Base-by-base conservation (phyloP, 495 filamentous ascomycete species). In the Hypoxylon perforatum region DNA sequence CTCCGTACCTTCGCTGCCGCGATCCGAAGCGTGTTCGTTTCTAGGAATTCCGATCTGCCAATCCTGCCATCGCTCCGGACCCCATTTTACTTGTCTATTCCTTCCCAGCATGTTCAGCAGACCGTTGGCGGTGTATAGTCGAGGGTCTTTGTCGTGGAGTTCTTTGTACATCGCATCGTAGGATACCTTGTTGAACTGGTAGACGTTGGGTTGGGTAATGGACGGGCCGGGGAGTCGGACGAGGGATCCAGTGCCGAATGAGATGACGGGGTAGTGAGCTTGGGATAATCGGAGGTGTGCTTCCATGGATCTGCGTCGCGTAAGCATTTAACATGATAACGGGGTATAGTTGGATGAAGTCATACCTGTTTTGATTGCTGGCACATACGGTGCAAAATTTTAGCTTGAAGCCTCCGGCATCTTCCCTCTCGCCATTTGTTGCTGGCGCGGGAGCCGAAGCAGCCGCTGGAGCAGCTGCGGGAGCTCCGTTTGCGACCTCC, bases 311-410 rank as follows among this genome's bases (percentile, higher is more conserved):
- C 91, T 93, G 63, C 36, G 18, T 33, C 4, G 5, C 12, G 45
- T 69, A 55, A 73, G 61, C 36, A 50, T 9, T 14, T 50, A 9
- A 21, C 18, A 30, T 47, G 15, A 33, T 14, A 21, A 6, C 33
- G 7, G 17, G 57, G 21, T 23, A 14, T 1, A 14, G 44, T 33
- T 12, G 47, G 35, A 39, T 6, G 47, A 22, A n/a, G 19, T 74
- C 82, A 53, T 82, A 96, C 86, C 94, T 88, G 73, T 98, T 97
- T 69, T 97, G 88, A 73, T 99, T 98, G 70, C 92, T 97, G 4
- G 95, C 95, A 78, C 96, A 99, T 36, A 99, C 95, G 2, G 96
- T 99, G 84, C 96, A 99, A 80, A 98, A 97, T 71, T 90, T 95
- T 41, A 99, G 84, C 74, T 92, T 96, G 84, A 87, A 95, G 21